Conservation (phyloP, 2,329 filamentous ascomycete species). For the Venturia oleaginea region DNA sequence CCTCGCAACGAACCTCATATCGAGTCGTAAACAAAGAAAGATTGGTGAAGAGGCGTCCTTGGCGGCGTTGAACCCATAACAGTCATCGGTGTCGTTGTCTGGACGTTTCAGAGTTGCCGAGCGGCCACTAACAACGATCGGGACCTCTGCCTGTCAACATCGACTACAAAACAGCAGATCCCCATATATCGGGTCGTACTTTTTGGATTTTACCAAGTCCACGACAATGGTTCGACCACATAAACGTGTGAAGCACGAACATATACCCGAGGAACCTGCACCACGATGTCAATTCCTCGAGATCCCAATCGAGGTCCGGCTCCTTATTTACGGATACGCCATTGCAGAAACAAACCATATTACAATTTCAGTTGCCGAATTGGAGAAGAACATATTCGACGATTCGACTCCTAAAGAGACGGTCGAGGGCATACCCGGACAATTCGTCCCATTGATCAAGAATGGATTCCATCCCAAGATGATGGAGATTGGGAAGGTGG, state of each 20-base stretch:
- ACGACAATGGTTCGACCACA: background rate
- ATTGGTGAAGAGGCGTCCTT: background rate
- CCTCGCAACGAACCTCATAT: background rate
- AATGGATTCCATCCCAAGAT: conserved; percentile 5
- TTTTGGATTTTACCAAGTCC: background rate
- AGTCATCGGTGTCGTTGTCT: background rate
- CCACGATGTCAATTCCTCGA: conserved; percentile 9
- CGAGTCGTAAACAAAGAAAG: background rate
- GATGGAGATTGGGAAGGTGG: conserved; percentile 8
- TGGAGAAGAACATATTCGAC: background rate
- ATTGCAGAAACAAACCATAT: conserved; percentile 7
- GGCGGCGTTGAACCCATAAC: background rate
- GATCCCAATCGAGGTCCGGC: conserved; percentile 12
- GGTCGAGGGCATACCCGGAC: conserved; percentile 7
- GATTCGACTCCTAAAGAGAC: background rate
- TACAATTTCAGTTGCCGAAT: conserved; percentile 12
- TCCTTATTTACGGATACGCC: conserved; percentile 11
- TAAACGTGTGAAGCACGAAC: conserved; percentile 5
- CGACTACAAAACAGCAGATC: background rate
- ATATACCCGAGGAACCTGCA: background rate
- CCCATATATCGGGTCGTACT: no score
- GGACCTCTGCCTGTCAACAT: background rate
- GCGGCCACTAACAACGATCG: background rate
- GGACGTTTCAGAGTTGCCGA: background rate
- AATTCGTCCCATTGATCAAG: conserved; percentile 10